A percentile compares a stretch with the other conserved stretches of the same genome.
These are phyloP conservation scores for Phallus indusiatus DNA, from an alignment of 768 basidiomycete genomes.

Conservation along the genomic window DNA sequence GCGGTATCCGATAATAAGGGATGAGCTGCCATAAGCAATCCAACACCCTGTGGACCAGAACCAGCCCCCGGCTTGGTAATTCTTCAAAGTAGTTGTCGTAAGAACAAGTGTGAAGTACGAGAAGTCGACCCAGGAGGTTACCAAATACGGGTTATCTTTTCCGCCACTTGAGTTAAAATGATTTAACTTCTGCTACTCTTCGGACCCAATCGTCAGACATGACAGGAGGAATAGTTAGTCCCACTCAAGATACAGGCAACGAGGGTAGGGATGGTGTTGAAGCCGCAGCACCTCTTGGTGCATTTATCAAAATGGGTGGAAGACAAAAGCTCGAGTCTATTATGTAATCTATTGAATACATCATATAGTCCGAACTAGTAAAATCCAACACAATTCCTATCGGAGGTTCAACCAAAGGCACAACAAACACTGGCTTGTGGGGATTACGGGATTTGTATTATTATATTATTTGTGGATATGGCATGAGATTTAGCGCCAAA, in stretches of 20 bases:
- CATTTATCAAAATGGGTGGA: too few relatives aligned
- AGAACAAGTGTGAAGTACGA: background rate
- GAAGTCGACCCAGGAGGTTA: conserved; percentile 24
- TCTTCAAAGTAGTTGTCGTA: conserved; percentile 29
- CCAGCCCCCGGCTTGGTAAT: conserved; percentile 48
- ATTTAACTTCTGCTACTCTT: conserved; percentile 76
- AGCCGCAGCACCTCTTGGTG: conserved; percentile 26
- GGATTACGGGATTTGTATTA: conserved; percentile 85
- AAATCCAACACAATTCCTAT: conserved; percentile 74
- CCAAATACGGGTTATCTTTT: conserved; percentile 90
- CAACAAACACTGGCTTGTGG: conserved; percentile 87
- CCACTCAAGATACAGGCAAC: conserved; percentile 31
- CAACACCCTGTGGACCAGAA: conserved; percentile 67
- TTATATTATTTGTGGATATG: conserved; percentile 77
- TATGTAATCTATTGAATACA: too few relatives aligned
- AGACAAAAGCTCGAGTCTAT: too few relatives aligned
- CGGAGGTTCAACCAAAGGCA: conserved; percentile 90
- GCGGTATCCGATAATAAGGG: conserved; percentile 71
- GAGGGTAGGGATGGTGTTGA: conserved; percentile 21
- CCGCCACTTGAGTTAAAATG: conserved; percentile 74
- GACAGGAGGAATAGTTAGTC: conserved; percentile 30
- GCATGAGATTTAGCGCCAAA: conserved; percentile 76
- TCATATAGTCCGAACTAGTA: too few relatives aligned
- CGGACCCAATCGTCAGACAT: conserved; percentile 56
- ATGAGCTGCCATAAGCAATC: conserved; percentile 86